Conservation (phyloP, 2,329 filamentous ascomycete genomes). For the Torrubiella hemipterigena region DNA sequence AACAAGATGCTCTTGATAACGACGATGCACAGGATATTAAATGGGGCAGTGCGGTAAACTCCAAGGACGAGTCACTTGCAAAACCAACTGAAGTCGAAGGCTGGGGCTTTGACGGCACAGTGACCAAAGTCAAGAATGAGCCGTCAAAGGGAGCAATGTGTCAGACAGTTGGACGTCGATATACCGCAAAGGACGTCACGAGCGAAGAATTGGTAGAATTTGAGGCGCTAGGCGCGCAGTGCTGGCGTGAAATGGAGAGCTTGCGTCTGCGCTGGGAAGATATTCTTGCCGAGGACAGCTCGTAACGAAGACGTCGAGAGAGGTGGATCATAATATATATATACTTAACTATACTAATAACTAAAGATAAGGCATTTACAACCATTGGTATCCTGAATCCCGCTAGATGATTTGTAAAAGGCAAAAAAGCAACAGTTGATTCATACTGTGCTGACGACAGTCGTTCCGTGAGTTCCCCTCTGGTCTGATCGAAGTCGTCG, state of each 20-base stretch:
- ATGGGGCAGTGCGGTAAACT: conserved; percentile 85
- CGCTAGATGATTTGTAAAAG: neutral
- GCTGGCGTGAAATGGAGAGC: conserved; percentile 62
- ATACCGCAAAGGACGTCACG: conserved; percentile 45
- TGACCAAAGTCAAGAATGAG: conserved; percentile 35
- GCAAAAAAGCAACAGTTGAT: neutral
- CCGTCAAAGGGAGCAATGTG: conserved; percentile 32
- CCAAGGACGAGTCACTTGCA: conserved; percentile 44
- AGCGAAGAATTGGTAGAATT: conserved; percentile 49
- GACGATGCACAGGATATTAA: conserved; percentile 48
- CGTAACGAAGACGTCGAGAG: too few relatives aligned
- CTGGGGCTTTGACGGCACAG: conserved; percentile 62
- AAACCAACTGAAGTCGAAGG: conserved; percentile 75
- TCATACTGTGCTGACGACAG: neutral
- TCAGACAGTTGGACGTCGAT: conserved; percentile 45
- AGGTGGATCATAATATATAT: too few relatives aligned
- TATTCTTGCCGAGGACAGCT: conserved; percentile 12
- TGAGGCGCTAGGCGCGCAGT: conserved; percentile 44
- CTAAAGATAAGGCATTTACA: neutral
- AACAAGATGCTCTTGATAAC: conserved; percentile 48
- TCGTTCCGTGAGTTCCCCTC: conserved; percentile 7
- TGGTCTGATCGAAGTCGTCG: conserved; percentile 36
- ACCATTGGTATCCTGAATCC: neutral
- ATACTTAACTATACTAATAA: conserved; percentile 1
- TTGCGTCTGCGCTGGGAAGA: conserved; percentile 55